These are phyloP conservation scores for Pythium periplocum DNA, from an alignment of 352 stramenopile species.

Conservation along the genomic window DNA sequence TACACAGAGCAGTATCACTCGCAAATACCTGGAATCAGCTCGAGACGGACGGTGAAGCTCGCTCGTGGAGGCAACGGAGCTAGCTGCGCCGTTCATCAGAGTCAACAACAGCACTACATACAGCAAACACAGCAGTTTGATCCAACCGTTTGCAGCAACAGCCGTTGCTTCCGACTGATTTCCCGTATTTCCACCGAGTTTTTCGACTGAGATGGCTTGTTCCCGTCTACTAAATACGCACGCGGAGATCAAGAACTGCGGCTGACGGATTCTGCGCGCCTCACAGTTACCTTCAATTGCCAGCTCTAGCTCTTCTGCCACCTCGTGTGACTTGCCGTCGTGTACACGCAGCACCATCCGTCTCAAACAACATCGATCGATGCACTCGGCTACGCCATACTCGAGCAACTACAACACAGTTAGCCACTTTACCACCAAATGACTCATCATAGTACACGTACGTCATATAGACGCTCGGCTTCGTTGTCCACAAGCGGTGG, in stretches of 20 bases:
- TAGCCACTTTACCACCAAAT: not conserved
- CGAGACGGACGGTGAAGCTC: constrained; percentile 12
- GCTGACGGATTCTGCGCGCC: not conserved
- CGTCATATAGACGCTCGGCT: constrained; percentile 13
- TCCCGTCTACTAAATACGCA: too few species aligned
- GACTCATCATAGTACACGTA: not conserved
- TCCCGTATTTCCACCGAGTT: constrained; percentile 11
- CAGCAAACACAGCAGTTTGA: too few species aligned
- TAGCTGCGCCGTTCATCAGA: constrained; percentile 7
- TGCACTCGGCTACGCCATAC: constrained; percentile 21
- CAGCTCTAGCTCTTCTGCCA: constrained; percentile 17
- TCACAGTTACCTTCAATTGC: not conserved
- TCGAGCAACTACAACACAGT: constrained; percentile 13
- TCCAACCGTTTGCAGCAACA: constrained; percentile 24
- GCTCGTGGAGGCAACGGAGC: constrained; percentile 5
- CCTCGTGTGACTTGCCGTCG: not conserved
- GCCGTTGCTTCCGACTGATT: constrained; percentile 14
- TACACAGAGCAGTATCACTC: too few species aligned
- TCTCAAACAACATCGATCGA: constrained; percentile 17
- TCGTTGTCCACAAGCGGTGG: constrained; percentile 3
- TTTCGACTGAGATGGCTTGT: not conserved
- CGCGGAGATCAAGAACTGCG: too few species aligned
- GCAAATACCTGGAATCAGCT: constrained; percentile 12
- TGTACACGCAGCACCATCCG: constrained; percentile 12
- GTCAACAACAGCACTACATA: too few species aligned